Evolutionary conservation across 2,329 filamentous ascomycete genomes (phyloP).

Genomic region (Pseudofabraea citricarpa): DNA sequence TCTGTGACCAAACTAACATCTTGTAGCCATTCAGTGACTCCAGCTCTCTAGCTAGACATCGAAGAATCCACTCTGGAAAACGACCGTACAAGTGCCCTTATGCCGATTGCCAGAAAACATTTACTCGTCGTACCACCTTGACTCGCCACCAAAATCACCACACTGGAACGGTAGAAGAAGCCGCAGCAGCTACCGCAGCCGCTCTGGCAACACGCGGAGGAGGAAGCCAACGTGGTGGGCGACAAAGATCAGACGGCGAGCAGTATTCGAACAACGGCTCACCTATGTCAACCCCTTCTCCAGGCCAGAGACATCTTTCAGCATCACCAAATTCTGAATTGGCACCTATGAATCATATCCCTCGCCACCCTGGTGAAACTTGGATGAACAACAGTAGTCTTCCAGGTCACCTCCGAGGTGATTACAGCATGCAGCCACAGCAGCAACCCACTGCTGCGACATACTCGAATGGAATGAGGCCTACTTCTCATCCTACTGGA

Average conservation of each 20-base stretch:
- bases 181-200: constrained; percentile 81
- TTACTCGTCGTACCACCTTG: constrained; percentile 89
- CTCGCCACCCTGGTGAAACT: constrained; percentile 51
- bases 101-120: constrained; percentile 96
- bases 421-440: constrained; percentile 47
- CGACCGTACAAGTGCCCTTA: constrained; percentile 97
- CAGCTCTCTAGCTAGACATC: constrained; percentile 87
- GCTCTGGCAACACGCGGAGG: constrained; percentile 58
- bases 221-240: constrained; percentile 33
- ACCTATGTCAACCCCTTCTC: constrained; percentile 76
- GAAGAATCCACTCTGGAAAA: constrained; percentile 92
- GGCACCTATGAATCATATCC: constrained; percentile 61
- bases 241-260: constrained; percentile 64
- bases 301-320: constrained; percentile 71
- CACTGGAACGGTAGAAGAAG: constrained; percentile 90
- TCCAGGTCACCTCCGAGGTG: constrained; percentile 74
- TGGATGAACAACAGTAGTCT: constrained; percentile 71
- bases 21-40: constrained; percentile 89
- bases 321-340: constrained; percentile 77
- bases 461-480: constrained; percentile 49
- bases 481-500: constrained; percentile 80
- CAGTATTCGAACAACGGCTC: constrained; percentile 68
- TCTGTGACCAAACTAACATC: constrained; percentile 16
- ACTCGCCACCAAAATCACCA: constrained; percentile 96
- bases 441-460: constrained; percentile 54